These are phyloP conservation scores for Oemleria cerasiformis DNA, from an alignment of 306 rosid genomes.

Conservation along the genomic window DNA sequence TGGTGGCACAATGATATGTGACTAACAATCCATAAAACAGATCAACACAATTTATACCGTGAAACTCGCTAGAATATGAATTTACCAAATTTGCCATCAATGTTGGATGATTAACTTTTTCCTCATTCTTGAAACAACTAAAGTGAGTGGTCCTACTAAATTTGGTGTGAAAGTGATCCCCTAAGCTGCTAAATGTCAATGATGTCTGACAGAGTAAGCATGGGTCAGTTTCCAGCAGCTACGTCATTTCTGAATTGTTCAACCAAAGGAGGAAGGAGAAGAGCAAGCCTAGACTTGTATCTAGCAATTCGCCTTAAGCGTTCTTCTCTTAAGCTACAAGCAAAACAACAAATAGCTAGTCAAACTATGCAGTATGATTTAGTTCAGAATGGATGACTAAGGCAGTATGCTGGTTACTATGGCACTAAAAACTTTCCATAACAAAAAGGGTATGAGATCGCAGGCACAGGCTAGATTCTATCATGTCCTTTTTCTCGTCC, in stretches of 20 bases:
- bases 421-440: neutral
- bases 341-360: conserved; percentile 7
- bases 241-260: conserved; percentile 64
- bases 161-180: neutral
- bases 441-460: neutral
- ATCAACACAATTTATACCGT: conserved; percentile 3
- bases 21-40: neutral
- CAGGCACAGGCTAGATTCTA: neutral
- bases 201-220: conserved; percentile 16
- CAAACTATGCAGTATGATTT: neutral
- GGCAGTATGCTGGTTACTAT: neutral
- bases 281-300: conserved; percentile 80
- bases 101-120: neutral
- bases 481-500: neutral
- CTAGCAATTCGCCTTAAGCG: conserved; percentile 65
- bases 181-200: neutral
- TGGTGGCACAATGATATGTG: neutral
- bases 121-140: conserved; percentile 18
- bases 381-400: neutral
- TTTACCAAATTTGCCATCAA: conserved; percentile 7
- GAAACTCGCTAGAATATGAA: neutral
- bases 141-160: neutral
- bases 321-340: conserved; percentile 65
- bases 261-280: conserved; percentile 72
- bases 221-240: conserved; percentile 52